A percentile compares a stretch with the other conserved stretches of the same genome.
Conservation (phyloP, 2,329 filamentous ascomycete genomes). For the Aquanectria penicillioides region DNA sequence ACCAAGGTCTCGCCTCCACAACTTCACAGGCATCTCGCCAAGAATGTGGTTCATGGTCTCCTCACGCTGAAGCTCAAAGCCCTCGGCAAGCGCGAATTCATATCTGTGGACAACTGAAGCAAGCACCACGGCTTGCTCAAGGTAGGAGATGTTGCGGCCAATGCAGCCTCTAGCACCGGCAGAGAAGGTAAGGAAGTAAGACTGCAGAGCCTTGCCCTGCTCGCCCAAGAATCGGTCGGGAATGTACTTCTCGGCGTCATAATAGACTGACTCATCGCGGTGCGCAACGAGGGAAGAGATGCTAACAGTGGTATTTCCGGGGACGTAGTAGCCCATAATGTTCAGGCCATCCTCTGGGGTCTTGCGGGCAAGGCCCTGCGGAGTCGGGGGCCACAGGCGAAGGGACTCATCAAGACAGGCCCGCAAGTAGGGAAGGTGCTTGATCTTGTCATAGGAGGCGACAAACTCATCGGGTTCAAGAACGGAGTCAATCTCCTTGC, state of each 20-base stretch:
- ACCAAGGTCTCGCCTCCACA: conserved; percentile 25
- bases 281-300: conserved; percentile 51
- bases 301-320: conserved; percentile 50
- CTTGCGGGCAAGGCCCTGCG: conserved; percentile 37
- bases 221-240: conserved; percentile 55
- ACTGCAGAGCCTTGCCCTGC: conserved; percentile 48
- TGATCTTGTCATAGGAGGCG: conserved; percentile 59
- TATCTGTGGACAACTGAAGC: conserved; percentile 54
- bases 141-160: conserved; percentile 50
- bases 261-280: conserved; percentile 51
- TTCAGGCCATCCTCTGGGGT: conserved; percentile 42
- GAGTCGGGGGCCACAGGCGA: conserved; percentile 44
- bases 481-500: conserved; percentile 56
- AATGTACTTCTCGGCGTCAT: conserved; percentile 49
- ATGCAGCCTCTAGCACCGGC: conserved; percentile 53
- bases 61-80: conserved; percentile 26
- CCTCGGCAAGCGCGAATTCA: conserved; percentile 45
- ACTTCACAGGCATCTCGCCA: conserved; percentile 29
- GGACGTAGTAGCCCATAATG: conserved; percentile 45
- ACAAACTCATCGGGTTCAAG: conserved; percentile 54
- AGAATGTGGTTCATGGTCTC: conserved; percentile 32
- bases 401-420: conserved; percentile 61
- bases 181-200: conserved; percentile 51
- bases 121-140: conserved; percentile 57
- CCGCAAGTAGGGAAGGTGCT: conserved; percentile 61